A percentile compares a stretch with the other conserved stretches of the same genome.
Conservation (phyloP, 192 early-diverging fungal species). For the Entomortierella lignicola region DNA sequence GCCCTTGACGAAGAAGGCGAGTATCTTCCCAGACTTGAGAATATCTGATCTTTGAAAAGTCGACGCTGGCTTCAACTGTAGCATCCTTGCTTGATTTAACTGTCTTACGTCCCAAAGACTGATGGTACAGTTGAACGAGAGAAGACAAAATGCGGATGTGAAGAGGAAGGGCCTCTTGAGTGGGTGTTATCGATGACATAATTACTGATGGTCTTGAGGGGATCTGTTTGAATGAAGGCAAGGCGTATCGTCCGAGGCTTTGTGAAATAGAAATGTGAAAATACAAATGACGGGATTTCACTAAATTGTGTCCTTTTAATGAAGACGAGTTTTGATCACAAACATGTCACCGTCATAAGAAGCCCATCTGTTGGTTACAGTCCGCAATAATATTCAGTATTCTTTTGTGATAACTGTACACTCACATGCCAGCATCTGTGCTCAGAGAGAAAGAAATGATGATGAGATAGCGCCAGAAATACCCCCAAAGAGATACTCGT, state of each 20-base stretch:
- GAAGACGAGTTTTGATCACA: too few species aligned
- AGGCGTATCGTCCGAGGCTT: neutral
- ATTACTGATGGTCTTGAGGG: neutral
- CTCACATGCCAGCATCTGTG: too few species aligned
- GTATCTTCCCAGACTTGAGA: constrained; percentile 55
- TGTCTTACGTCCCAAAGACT: constrained; percentile 42
- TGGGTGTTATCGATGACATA: constrained; percentile 16
- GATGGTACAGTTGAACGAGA: constrained; percentile 39
- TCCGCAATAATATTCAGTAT: too few species aligned
- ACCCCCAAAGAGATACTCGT: too few species aligned
- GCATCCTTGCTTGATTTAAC: constrained; percentile 33
- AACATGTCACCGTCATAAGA: too few species aligned
- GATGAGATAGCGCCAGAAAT: too few species aligned
- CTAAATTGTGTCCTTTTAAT: too few species aligned
- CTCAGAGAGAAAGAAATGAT: too few species aligned
- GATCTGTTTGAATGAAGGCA: neutral
- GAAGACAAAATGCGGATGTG: constrained; percentile 46
- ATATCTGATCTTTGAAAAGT: constrained; percentile 53
- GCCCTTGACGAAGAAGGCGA: constrained; percentile 46
- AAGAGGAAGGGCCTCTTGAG: constrained; percentile 24
- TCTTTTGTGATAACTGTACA: too few species aligned
- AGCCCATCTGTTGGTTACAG: too few species aligned
- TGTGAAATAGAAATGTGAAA: too few species aligned
- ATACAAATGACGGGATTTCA: too few species aligned
- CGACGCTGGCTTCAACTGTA: constrained; percentile 44